Conservation (phyloP, 768 basidiomycete genomes). For the Boletus rubescentipes region DNA sequence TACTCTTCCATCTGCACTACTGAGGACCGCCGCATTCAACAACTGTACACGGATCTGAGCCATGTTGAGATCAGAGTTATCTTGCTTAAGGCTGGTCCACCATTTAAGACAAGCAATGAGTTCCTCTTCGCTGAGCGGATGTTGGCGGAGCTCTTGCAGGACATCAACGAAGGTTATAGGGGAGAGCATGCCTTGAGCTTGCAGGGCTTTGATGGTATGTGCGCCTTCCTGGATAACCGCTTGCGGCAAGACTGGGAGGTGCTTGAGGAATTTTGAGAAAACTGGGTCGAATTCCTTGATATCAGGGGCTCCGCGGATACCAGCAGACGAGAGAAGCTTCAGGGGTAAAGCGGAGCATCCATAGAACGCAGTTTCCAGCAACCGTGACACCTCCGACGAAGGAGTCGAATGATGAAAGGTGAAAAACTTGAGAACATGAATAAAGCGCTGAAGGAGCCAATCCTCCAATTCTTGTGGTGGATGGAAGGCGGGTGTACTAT, state of each 20-base stretch:
- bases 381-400: constrained; percentile 67
- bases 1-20: constrained; percentile 48
- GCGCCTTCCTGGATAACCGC: constrained; percentile 54
- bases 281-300: constrained; percentile 63
- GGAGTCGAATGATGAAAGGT: constrained; percentile 88
- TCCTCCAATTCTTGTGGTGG: constrained; percentile 43
- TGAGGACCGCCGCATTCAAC: constrained; percentile 68
- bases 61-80: constrained; percentile 36
- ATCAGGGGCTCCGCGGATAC: constrained; percentile 10
- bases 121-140: constrained; percentile 71
- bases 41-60: constrained; percentile 56
- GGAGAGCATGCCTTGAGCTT: constrained; percentile 62
- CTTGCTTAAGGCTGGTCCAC: constrained; percentile 60
- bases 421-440: constrained; percentile 88
- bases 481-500: constrained; percentile 24
- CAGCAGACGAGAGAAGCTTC: constrained; percentile 9
- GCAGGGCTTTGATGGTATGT: constrained; percentile 60
- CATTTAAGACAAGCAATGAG: constrained; percentile 83
- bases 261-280: constrained; percentile 73
- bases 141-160: constrained; percentile 65
- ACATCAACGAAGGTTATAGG: constrained; percentile 83
- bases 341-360: constrained; percentile 8
- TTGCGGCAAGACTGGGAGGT: constrained; percentile 71
- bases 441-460: constrained; percentile 56
- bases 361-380: constrained; percentile 71